Base-by-base conservation (phyloP, 345 rosid genomes). In the Citrus cavaleriei region DNA sequence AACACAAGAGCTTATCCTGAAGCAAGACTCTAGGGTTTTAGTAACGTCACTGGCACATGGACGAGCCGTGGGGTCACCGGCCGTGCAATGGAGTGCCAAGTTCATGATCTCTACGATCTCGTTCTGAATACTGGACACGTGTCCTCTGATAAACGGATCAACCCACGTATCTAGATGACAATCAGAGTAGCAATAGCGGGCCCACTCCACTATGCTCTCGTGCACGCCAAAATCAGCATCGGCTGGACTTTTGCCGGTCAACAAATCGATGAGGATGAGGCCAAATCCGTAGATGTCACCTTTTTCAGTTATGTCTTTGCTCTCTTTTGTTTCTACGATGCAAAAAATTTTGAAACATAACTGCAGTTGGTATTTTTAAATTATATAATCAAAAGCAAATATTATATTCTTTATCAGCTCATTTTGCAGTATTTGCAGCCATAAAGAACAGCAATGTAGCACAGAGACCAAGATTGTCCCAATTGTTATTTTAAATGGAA, bases 1-100 rank as follows among this genome's bases (percentile, higher is more conserved):
- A 81, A 78, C 85, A 62, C 87, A 88, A 60, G 91, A 81, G 66
- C 79, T 82, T 62, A 79, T 79, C 61, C 81, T 77, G 64, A 81
- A 80, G 64, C 79, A 77, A 69, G 91, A 81, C 57, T 85, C 84
- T 68, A 95, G 84, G 83, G 89, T 83, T 84, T 88, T 86, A 32
- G 78, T 78, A 25, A 90, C 84, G 13, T 86, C 82, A 32, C 76
- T 79, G 10, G 90, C 91, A 60, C 82, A 84, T 9, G 97, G 98
- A 42, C 98, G 87, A 37, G 92, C 93, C 6, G 80, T 77, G 19
- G 94, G 94, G 79, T 92, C 94, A 2, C 76, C 78, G 10, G 86
- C 88, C 12, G 91, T 95, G 91, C 98, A 95, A 0, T 81, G 90
- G 18, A 95, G 85, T 71, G 97, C 98, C 64, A 95, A 78, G 76